Percentiles rank a stretch among this genome's conserved stretches.
Evolutionary conservation across 306 rosid genomes (phyloP).

Genomic region (Castanospermum australe): DNA sequence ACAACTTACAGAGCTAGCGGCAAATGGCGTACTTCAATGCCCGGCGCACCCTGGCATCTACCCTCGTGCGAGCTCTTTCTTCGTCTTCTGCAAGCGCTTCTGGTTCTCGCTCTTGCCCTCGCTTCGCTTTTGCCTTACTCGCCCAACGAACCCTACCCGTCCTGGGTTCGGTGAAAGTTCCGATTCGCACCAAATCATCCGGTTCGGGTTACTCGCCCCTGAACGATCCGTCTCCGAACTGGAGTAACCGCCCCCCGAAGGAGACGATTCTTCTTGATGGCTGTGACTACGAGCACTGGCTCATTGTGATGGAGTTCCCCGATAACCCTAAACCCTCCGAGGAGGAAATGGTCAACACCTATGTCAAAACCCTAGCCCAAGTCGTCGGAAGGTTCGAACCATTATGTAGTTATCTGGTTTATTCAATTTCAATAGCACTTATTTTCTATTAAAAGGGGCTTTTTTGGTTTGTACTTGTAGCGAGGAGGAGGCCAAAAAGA

Average conservation of each 20-base stretch:
- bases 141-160: slow-evolving; percentile 34
- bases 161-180: slow-evolving; percentile 20
- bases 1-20: no score
- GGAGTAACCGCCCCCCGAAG: slow-evolving; percentile 93
- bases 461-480: slow-evolving; percentile 34
- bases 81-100: slow-evolving; percentile 33
- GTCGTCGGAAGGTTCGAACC: slow-evolving; percentile 71
- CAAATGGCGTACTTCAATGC: slow-evolving; percentile 65
- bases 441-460: neutral
- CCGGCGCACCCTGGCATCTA: slow-evolving; percentile 58
- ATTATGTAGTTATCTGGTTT: neutral
- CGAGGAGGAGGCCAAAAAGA: slow-evolving; percentile 88
- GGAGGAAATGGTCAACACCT: slow-evolving; percentile 70
- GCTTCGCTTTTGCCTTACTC: slow-evolving; percentile 45
- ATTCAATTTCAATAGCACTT: neutral
- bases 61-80: slow-evolving; percentile 41
- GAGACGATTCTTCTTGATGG: slow-evolving; percentile 91
- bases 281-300: slow-evolving; percentile 97
- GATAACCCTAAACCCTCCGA: slow-evolving; percentile 71
- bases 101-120: slow-evolving; percentile 45
- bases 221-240: slow-evolving; percentile 80
- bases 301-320: slow-evolving; percentile 77
- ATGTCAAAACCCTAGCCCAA: slow-evolving; percentile 77
- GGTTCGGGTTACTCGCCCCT: slow-evolving; percentile 81
- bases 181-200: slow-evolving; percentile 52